Base-by-base conservation (phyloP, 441 rosid genomes). In the Dalechampia spathulata region DNA sequence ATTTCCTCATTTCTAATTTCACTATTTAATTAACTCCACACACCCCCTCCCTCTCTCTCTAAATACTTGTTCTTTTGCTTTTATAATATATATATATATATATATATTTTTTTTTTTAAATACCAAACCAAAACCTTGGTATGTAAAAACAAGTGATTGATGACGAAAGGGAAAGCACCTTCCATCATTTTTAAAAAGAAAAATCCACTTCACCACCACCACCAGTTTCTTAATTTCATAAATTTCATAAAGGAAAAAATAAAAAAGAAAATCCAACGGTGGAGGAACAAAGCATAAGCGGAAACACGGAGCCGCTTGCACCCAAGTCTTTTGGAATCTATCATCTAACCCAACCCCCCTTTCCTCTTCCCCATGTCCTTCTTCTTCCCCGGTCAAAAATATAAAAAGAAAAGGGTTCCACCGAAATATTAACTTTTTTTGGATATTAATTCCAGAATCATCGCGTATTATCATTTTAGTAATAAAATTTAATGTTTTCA, bases 251-350 rank as follows among this genome's bases (percentile, higher is more conserved):
- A 20, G 26, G 7, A 58, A 27, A 19, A 28, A 39, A 26, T 16
- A 2, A 13, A 28, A 37, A 22, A 32, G 21, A 41, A 45, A 68
- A 78, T 77, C 79, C 74, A 55, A 72, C 76, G 88, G 86, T 58
- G 78, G 81, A 77, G 81, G 59, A 68, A 77, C 71, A 73, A n/a
- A 67, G 77, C 80, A 73, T 75, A 50, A 70, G 97, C 96, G 96
- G 94, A 90, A 76, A 90, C 85, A 78, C 94, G 88, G 94, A 87
- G 79, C 92, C 94, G 97, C 83, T 75, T 46, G 19, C 59, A 69
- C 83, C 90, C 78, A 78, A 45, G 65, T 65, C 75, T 63, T n/a
- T 76, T 71, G 87, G 91, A 81, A 77, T 84, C 81, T 63, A 30
- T 3, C 4, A n/a, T n/a, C n/a, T n/a, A 55, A 52, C 52, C 61